phyloP scores from a whole-genome alignment of 1,284 basidiomycete species.

The Microbotryum saponariae region DNA sequence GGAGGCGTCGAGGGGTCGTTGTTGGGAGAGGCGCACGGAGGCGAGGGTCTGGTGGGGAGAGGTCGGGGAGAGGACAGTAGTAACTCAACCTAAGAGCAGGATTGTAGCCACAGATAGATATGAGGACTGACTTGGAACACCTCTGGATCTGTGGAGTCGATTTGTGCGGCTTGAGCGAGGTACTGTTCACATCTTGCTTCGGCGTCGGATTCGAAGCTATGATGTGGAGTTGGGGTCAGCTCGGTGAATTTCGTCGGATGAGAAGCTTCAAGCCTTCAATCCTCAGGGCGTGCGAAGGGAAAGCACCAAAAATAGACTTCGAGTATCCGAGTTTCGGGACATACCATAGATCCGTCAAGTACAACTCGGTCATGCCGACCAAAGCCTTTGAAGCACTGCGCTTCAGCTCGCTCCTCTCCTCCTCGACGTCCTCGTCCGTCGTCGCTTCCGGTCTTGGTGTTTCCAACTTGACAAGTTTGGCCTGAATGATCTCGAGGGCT shows the following conservation, averaged over 20 bases:
- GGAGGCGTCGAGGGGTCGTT: conserved; percentile 70
- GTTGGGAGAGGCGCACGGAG: conserved; percentile 81
- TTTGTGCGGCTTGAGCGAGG: conserved; percentile 61
- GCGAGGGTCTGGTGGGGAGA: conserved; percentile 56
- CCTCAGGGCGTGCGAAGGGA: too few relatives aligned
- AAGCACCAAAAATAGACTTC: too few relatives aligned
- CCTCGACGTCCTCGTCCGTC: conserved; percentile 49
- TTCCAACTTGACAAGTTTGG: conserved; percentile 49
- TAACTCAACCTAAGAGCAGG: background rate
- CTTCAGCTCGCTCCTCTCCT: conserved; percentile 52
- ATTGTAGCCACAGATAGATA: background rate
- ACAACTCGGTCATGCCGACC: conserved; percentile 87
- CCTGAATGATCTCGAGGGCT: conserved; percentile 66
- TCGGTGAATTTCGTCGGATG: background rate
- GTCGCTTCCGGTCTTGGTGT: conserved; percentile 31
- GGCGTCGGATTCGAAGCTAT: conserved; percentile 69
- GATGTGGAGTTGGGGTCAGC: too few relatives aligned
- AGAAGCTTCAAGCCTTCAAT: background rate
- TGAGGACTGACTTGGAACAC: conserved; percentile 46
- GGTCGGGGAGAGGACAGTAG: background rate
- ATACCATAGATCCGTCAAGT: conserved; percentile 93
- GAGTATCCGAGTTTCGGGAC: conserved; percentile 34
- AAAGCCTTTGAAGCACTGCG: conserved; percentile 72
- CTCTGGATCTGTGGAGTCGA: conserved; percentile 68
- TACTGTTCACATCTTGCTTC: conserved; percentile 73